These are phyloP conservation scores for Triticum turgidum DNA, from an alignment of 176 grass and related monocot genomes.

Conservation along the genomic window DNA sequence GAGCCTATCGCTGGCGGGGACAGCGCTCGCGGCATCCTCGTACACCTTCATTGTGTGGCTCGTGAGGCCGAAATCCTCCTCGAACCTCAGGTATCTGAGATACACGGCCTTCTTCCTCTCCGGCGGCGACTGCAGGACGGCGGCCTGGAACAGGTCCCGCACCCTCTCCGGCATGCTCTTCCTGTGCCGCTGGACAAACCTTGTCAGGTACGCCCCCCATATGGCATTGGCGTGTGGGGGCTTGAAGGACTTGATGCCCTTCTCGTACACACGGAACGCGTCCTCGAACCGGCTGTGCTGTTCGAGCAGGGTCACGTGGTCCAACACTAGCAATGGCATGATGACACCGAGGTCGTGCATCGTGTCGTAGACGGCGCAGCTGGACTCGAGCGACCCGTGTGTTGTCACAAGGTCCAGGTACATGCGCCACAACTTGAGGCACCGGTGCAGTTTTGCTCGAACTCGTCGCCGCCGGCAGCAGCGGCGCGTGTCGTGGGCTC, in stretches of 20 bases:
- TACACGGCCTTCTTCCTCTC: constrained; percentile 48
- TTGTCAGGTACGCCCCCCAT: constrained; percentile 65
- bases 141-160: constrained; percentile 66
- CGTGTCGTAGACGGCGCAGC: constrained; percentile 60
- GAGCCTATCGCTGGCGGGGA: constrained; percentile 54
- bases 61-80: constrained; percentile 67
- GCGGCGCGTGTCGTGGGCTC: constrained; percentile 43
- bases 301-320: constrained; percentile 54
- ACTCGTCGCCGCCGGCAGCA: constrained; percentile 44
- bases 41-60: constrained; percentile 64
- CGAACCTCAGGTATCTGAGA: constrained; percentile 63
- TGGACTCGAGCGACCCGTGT: constrained; percentile 44
- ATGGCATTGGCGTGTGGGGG: constrained; percentile 65
- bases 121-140: constrained; percentile 49
- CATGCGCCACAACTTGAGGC: constrained; percentile 59
- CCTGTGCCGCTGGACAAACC: constrained; percentile 59
- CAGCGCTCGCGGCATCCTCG: constrained; percentile 46
- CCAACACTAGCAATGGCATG: constrained; percentile 63
- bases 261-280: constrained; percentile 75
- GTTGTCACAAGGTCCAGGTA: constrained; percentile 72
- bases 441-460: constrained; percentile 55
- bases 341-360: constrained; percentile 58
- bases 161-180: constrained; percentile 51
- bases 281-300: constrained; percentile 65
- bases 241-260: constrained; percentile 59